These are phyloP conservation scores for Alternaria sp. DNA, from an alignment of 2,329 filamentous ascomycete genomes.

Conservation along the genomic window DNA sequence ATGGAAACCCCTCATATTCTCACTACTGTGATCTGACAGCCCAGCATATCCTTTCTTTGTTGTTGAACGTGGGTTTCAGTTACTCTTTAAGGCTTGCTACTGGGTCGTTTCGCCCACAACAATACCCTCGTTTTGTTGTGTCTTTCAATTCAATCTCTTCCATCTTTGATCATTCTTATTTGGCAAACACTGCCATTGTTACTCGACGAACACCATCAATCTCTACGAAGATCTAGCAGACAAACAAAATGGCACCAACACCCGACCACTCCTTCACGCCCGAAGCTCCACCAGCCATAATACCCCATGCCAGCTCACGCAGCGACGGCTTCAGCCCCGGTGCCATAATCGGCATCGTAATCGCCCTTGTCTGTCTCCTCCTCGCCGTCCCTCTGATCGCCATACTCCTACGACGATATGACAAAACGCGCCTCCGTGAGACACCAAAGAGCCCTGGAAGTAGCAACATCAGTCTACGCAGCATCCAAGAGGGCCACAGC, in stretches of 20 bases:
- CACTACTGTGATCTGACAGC: constrained; percentile 2
- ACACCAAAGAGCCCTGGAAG: constrained; percentile 21
- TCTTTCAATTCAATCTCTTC: not conserved
- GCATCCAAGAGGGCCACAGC: constrained; percentile 30
- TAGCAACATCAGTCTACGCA: constrained; percentile 21
- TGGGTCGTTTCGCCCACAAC: not conserved
- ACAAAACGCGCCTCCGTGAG: constrained; percentile 31
- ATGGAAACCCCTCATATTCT: constrained; percentile 15
- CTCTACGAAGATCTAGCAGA: not conserved
- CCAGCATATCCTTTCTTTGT: constrained; percentile 12
- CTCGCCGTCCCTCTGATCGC: constrained; percentile 33
- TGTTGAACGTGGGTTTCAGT: not conserved
- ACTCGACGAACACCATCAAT: not conserved
- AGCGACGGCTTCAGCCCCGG: constrained; percentile 31
- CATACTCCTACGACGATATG: constrained; percentile 30
- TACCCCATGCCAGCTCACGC: not conserved
- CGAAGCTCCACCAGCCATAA: constrained; percentile 23
- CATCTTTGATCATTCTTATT: not conserved
- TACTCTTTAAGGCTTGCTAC: not conserved
- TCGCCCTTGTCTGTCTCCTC: constrained; percentile 29
- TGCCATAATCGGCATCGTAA: constrained; percentile 38
- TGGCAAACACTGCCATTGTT: not conserved
- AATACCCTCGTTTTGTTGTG: not conserved
- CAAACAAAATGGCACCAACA: constrained; percentile 7
- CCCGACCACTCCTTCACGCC: constrained; percentile 11